Evolutionary conservation across 2,329 filamentous ascomycete species (phyloP).

Genomic region (Trichocomaceae sp.): DNA sequence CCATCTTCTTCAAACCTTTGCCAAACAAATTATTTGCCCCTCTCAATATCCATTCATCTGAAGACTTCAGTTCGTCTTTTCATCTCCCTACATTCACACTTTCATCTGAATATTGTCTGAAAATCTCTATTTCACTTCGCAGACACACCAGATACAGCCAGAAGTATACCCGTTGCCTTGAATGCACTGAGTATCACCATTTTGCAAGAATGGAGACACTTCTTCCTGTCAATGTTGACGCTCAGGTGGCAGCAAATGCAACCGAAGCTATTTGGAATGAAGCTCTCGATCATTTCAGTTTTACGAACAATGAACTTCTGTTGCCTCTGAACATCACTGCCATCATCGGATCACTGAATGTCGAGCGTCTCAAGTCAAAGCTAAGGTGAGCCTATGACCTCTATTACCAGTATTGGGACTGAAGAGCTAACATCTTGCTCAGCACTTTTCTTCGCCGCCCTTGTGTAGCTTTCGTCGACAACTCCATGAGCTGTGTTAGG

Average conservation of each 20-base stretch:
- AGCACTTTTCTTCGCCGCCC: slow-evolving; percentile 23
- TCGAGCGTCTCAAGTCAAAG: slow-evolving; percentile 26
- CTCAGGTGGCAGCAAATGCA: slow-evolving; percentile 14
- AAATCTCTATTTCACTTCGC: not conserved
- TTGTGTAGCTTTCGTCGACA: slow-evolving; percentile 24
- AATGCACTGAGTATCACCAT: not conserved
- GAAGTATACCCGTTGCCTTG: not conserved
- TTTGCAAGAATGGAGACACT: slow-evolving; percentile 15
- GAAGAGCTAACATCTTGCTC: slow-evolving; percentile 13
- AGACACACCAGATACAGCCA: not conserved
- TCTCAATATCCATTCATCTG: not conserved
- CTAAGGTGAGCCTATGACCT: slow-evolving; percentile 20
- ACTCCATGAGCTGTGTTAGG: slow-evolving; percentile 24
- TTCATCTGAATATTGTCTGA: not conserved
- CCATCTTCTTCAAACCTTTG: not conserved
- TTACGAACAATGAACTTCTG: slow-evolving; percentile 28
- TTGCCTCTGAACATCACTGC: slow-evolving; percentile 26
- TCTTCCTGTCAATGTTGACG: not conserved
- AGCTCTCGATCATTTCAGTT: slow-evolving; percentile 23
- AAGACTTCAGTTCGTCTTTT: not conserved
- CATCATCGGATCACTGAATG: slow-evolving; percentile 25
- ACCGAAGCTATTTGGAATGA: slow-evolving; percentile 27
- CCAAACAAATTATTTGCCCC: not conserved
- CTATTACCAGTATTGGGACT: not conserved
- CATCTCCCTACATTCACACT: not conserved